Evolutionary conservation across 2,329 filamentous ascomycete genomes (phyloP), one percentile per base, ranked within the genome.

Genomic region (Cladobotryum protrusum): DNA sequence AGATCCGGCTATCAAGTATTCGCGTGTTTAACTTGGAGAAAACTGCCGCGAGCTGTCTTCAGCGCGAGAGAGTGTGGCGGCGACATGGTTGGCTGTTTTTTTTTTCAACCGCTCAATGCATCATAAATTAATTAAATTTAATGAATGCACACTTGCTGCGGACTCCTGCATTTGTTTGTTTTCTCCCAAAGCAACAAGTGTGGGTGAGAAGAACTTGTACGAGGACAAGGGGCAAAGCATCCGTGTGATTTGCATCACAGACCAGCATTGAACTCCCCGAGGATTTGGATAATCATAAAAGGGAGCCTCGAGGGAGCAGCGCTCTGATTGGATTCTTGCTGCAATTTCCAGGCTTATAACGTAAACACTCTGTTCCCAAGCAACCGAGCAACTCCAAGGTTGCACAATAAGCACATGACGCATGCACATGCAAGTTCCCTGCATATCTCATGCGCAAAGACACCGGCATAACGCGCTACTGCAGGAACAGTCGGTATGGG

Each of bases 381-480:
- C 35, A 37, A 37, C 14, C 14, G 9, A 37, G 14, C 35, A 37
- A 37, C 17, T 3, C 7, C 14, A 37, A 17, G 14, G 35, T 13
- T 13, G 35, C 14, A n/a, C 13, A 37, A 17, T 29, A 29, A 29
- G 39, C 39, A 42, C 18, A 42, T 18, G 15, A 13, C 43, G 46
- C 11, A 18, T n/a, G 15, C 37, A 24, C 24, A 29, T 29, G 24
- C 24, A 29, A 29, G 32, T 34, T 35, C 12, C 43, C 35, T 47
- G 45, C 37, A 47, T 43, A 32, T n/a, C 36, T 37, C 39, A 50
- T 20, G 44, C 29, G 42, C 39, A 47, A 40, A 37, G 44, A 20
- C 29, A 12, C 18, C 35, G 44, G 40, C 19, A 47, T 15, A 24
- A 51, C 33, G 18, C 49, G 45, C 49, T 51, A 51, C 49, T 51